Percentiles rank a stretch among this genome's conserved stretches.
Evolutionary conservation across 768 basidiomycete species (phyloP).

Genomic region (Leccinum broughii): DNA sequence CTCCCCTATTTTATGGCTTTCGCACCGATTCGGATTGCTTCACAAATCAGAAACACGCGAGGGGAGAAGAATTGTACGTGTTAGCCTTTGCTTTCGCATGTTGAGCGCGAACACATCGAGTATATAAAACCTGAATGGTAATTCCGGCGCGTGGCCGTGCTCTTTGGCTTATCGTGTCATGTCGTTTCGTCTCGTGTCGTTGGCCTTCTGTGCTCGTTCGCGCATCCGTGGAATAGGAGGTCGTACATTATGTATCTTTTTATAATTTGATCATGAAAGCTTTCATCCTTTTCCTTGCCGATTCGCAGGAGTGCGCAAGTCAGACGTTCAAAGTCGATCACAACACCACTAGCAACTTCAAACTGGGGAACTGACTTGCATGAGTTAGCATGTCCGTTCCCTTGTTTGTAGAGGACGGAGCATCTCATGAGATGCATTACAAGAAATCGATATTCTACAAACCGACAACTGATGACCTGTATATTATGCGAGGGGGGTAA

Average conservation of each 20-base stretch:
- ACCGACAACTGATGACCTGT: background rate
- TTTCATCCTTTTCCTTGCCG: too few relatives aligned
- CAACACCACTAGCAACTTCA: background rate
- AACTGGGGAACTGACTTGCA: background rate
- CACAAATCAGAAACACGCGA: background rate
- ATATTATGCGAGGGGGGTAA: background rate
- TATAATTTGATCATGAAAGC: too few relatives aligned
- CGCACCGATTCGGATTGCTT: too few relatives aligned
- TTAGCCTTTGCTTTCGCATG: background rate
- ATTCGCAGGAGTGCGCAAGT: background rate
- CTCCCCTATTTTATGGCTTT: too few relatives aligned
- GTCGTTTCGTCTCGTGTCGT: background rate
- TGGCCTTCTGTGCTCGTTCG: too few relatives aligned
- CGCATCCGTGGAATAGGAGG: background rate
- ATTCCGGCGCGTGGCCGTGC: background rate
- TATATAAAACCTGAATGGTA: background rate
- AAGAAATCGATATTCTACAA: background rate
- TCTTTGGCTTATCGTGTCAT: too few relatives aligned
- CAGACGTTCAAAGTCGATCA: background rate
- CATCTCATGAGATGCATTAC: background rate
- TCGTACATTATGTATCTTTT: background rate
- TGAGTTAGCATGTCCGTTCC: background rate
- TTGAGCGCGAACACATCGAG: background rate
- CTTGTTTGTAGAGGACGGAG: background rate
- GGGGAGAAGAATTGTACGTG: too few relatives aligned